Evolutionary conservation across 805 yeast genomes (phyloP).

Genomic region (Jamesozyma lodderae): DNA sequence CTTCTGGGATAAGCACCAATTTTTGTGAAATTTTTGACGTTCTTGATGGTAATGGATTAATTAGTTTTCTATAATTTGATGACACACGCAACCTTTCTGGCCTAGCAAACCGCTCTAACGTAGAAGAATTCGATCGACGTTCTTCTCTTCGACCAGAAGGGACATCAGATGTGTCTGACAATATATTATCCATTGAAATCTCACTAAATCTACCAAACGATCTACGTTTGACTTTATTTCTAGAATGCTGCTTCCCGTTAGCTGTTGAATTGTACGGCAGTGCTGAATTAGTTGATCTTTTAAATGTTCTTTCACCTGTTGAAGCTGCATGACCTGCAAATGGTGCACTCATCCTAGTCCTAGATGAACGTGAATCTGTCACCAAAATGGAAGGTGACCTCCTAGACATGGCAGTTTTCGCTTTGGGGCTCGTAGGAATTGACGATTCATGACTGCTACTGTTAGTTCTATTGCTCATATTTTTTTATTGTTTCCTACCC

Average conservation of each 20-base stretch:
- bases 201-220: slow-evolving; percentile 47
- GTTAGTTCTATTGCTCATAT: no score
- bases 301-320: neutral
- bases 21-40: slow-evolving; percentile 82
- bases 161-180: slow-evolving; percentile 74
- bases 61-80: slow-evolving; percentile 16
- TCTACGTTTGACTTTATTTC: neutral
- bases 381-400: slow-evolving; percentile 90
- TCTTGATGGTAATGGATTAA: slow-evolving; percentile 41
- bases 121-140: slow-evolving; percentile 31
- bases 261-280: neutral
- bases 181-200: slow-evolving; percentile 70
- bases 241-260: neutral
- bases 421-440: neutral
- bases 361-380: slow-evolving; percentile 69
- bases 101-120: slow-evolving; percentile 18
- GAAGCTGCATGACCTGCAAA: slow-evolving; percentile 57
- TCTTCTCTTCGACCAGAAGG: slow-evolving; percentile 59
- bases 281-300: neutral
- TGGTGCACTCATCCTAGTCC: slow-evolving; percentile 52
- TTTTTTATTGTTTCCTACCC: no score
- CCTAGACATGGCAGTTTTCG: slow-evolving; percentile 36
- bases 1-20: slow-evolving; percentile 73
- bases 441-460: no score
- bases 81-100: slow-evolving; percentile 10